phyloP scores from a whole-genome alignment of 2,329 filamentous ascomycete genomes.

The Exophiala bonariae region DNA sequence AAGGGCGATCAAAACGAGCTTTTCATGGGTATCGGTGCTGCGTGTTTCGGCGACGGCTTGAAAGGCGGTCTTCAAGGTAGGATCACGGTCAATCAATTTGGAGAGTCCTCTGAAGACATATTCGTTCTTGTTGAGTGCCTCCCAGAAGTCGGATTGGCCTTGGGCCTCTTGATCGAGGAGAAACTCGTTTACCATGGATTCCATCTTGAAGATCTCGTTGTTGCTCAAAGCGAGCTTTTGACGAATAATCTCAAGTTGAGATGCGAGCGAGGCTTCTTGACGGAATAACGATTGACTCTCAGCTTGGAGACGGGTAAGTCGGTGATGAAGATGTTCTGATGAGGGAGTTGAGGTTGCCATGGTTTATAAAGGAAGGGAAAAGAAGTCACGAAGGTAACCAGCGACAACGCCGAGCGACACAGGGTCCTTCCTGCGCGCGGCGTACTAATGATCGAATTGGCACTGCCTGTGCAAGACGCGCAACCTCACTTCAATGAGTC shows the following conservation, averaged over 20 bases:
- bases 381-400: too few relatives aligned
- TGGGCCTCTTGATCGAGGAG: conserved; percentile 6
- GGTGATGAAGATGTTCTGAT: too few relatives aligned
- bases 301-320: too few relatives aligned
- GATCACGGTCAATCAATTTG: conserved; percentile 6
- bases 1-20: conserved; percentile 8
- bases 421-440: too few relatives aligned
- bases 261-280: too few relatives aligned
- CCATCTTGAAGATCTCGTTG: conserved; percentile 12
- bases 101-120: conserved; percentile 17
- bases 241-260: background rate
- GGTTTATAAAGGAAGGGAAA: too few relatives aligned
- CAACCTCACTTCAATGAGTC: too few relatives aligned
- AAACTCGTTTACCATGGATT: conserved; percentile 4
- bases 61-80: conserved; percentile 13
- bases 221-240: conserved; percentile 12
- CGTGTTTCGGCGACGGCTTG: conserved; percentile 8
- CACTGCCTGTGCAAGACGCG: too few relatives aligned
- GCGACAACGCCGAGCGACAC: too few relatives aligned
- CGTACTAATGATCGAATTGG: too few relatives aligned
- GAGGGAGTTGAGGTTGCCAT: too few relatives aligned
- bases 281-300: too few relatives aligned
- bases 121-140: conserved; percentile 6
- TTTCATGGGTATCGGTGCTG: conserved; percentile 7
- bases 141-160: conserved; percentile 8